These are phyloP conservation scores for Cytospora piceae DNA, from an alignment of 2,329 filamentous ascomycete species.

Conservation along the genomic window DNA sequence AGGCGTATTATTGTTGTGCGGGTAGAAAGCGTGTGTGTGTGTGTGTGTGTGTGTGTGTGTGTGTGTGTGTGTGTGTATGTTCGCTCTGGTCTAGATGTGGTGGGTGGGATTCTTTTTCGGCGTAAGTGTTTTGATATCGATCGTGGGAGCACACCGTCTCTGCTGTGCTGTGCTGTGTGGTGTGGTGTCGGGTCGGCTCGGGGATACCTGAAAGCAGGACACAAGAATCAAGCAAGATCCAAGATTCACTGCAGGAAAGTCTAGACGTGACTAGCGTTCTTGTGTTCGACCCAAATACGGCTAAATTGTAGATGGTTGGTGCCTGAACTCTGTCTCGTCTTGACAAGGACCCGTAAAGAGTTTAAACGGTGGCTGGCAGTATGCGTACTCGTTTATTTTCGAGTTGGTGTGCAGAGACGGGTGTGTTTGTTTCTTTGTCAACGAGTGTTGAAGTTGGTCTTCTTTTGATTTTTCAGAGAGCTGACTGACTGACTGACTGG, in stretches of 20 bases:
- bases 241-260: constrained; percentile 16
- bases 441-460: too few relatives aligned
- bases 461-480: too few relatives aligned
- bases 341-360: not conserved
- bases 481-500: too few relatives aligned
- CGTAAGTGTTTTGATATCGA: constrained; percentile 1
- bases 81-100: too few relatives aligned
- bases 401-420: too few relatives aligned
- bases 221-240: not conserved
- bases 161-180: too few relatives aligned
- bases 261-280: constrained; percentile 23
- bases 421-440: too few relatives aligned
- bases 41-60: not conserved
- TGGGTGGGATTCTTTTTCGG: not conserved
- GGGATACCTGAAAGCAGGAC: not conserved
- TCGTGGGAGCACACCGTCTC: not conserved
- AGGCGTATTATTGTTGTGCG: not conserved
- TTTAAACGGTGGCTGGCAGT: too few relatives aligned
- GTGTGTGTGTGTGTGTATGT: not conserved
- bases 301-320: constrained; percentile 2
- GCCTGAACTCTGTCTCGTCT: constrained; percentile 5
- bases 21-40: not conserved
- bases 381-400: too few relatives aligned
- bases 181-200: constrained; percentile 8
- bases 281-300: constrained; percentile 1